These are phyloP conservation scores for Cercospora beticola DNA, from an alignment of 2,329 filamentous ascomycete genomes.

Conservation along the genomic window DNA sequence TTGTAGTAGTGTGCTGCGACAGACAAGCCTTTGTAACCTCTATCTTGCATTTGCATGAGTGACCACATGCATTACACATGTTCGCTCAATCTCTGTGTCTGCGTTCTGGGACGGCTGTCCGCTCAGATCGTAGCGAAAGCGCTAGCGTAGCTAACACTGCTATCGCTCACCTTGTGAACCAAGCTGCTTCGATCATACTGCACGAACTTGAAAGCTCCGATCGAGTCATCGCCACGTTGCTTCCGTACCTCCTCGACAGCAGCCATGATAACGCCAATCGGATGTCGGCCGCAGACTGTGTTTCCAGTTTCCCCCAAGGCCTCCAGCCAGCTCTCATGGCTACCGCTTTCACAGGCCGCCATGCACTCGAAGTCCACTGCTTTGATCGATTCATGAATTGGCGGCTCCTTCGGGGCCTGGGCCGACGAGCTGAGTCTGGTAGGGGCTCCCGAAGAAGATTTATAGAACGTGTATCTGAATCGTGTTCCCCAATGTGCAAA, in stretches of 20 bases:
- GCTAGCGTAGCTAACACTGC: constrained; percentile 92
- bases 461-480: constrained; percentile 82
- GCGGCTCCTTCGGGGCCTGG: constrained; percentile 47
- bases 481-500: constrained; percentile 94
- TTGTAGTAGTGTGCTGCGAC: neutral
- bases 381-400: constrained; percentile 83
- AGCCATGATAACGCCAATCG: constrained; percentile 90
- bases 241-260: constrained; percentile 66
- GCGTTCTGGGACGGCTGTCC: neutral
- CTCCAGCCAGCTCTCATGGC: constrained; percentile 67
- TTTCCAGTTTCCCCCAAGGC: constrained; percentile 74
- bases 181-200: constrained; percentile 84
- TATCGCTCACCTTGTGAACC: constrained; percentile 66
- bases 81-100: neutral
- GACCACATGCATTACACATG: neutral
- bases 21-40: neutral
- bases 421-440: constrained; percentile 45
- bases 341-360: constrained; percentile 76
- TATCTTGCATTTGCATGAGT: neutral
- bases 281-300: constrained; percentile 91
- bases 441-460: constrained; percentile 48
- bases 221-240: constrained; percentile 26
- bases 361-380: constrained; percentile 79
- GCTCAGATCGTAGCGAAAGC: constrained; percentile 73
- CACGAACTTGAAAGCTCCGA: constrained; percentile 67